Evolutionary conservation across 306 rosid genomes (phyloP), one percentile per base, ranked within the genome.

Genomic region (Spatholobus suberectus): DNA sequence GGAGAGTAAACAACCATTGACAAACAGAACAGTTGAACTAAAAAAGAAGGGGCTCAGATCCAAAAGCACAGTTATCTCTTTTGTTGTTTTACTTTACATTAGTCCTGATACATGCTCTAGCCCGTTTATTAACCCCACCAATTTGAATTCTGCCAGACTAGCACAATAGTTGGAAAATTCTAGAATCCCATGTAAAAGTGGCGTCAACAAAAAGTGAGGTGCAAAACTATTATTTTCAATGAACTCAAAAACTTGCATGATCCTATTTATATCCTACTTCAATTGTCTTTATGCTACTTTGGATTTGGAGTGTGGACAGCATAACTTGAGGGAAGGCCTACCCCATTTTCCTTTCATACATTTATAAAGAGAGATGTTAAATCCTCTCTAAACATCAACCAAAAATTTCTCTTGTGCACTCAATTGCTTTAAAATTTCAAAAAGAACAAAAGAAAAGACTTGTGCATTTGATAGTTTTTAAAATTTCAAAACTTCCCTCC

Each of bases 1-100:
- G 1, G 40, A 81, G 49, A 72, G 79, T 55, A 46, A 82, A 24
- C 58, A 26, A 78, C 35, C 71, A 74, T 43, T 54, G 18, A 58
- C 62, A 75, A 58, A 52, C 12, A 24, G 11, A 24, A 14, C 38
- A 65, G 23, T 44, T 12, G 32, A 62, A 78, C 20, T 11, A 44
- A 27, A 34, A 12, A n/a, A 49, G 8, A 34, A 44, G 46, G 72
- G 41, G 32, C 2, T 1, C 2, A 41, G 15, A 46, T 51, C 10
- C 55, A 26, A 70, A 27, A 75, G n/a, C n/a, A n/a, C 17, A 54
- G 34, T 5, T 78, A 9, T 44, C 41, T 4, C 21, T 67, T 23
- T 21, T n/a, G n/a, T 47, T 55, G 46, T 65, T 67, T 49, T 49
- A 73, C 17, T 18, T 20, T 38, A 58, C 6, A 7, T 37, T 35